These are phyloP conservation scores for Scheffersomyces stambukii DNA, from an alignment of 1,139 yeast species.

Conservation along the genomic window DNA sequence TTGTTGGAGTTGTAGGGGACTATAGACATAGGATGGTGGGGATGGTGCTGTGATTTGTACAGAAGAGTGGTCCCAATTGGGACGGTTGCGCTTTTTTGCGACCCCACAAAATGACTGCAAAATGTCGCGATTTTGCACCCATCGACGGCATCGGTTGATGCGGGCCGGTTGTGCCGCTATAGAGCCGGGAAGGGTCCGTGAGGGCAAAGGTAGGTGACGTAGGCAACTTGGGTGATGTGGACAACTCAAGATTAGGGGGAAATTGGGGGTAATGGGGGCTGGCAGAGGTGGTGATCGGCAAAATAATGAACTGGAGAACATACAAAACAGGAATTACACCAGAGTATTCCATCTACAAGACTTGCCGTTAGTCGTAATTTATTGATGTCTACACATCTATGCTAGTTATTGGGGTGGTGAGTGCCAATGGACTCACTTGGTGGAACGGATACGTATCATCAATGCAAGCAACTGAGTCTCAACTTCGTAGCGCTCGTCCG, in stretches of 20 bases:
- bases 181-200: background rate
- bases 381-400: background rate
- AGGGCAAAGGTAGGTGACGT: too few species aligned
- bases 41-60: too few species aligned
- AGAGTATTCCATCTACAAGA: background rate
- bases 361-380: background rate
- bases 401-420: background rate
- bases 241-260: too few species aligned
- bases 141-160: background rate
- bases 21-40: conserved; percentile 38
- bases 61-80: too few species aligned
- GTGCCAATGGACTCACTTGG: conserved; percentile 1
- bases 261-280: too few species aligned
- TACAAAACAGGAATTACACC: conserved; percentile 1
- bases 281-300: too few species aligned
- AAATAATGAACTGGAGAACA: background rate
- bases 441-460: conserved; percentile 27
- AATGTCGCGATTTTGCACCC: too few species aligned
- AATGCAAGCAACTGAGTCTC: conserved; percentile 31
- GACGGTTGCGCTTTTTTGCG: too few species aligned
- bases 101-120: too few species aligned
- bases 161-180: background rate
- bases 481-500: conserved; percentile 18
- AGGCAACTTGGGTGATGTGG: too few species aligned
- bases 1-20: conserved; percentile 35